Conservation (phyloP, 2,329 filamentous ascomycete genomes). For the Clonostachys rosea region DNA sequence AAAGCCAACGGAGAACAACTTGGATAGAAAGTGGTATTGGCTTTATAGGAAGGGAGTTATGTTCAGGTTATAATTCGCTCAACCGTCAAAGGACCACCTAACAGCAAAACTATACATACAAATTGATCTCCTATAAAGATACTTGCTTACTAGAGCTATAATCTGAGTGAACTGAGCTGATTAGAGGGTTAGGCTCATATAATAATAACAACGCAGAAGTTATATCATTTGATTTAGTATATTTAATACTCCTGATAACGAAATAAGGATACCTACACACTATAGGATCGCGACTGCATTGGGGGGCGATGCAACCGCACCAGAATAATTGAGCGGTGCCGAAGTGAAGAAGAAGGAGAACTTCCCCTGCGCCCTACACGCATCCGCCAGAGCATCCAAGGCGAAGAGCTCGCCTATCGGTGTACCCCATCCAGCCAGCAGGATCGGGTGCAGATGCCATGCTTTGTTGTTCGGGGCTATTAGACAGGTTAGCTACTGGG, state of each 20-base stretch:
- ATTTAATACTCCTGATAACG: background rate
- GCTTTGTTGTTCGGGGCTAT: slow-evolving; percentile 4
- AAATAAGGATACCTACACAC: too few relatives aligned
- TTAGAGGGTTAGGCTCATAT: too few relatives aligned
- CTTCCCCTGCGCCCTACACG: slow-evolving; percentile 4
- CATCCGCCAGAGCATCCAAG: slow-evolving; percentile 14
- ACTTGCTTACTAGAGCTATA: too few relatives aligned
- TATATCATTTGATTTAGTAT: background rate
- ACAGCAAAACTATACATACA: too few relatives aligned
- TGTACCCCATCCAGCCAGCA: slow-evolving; percentile 15
- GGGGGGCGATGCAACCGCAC: slow-evolving; percentile 8
- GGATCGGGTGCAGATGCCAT: slow-evolving; percentile 13
- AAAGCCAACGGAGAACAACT: background rate
- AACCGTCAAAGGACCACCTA: too few relatives aligned
- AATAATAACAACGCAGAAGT: background rate
- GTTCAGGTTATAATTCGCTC: too few relatives aligned
- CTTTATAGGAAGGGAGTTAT: slow-evolving; percentile 1
- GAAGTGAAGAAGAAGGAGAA: slow-evolving; percentile 12
- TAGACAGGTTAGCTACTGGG: background rate
- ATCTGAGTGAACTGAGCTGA: background rate
- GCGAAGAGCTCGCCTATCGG: slow-evolving; percentile 19
- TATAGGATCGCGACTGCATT: slow-evolving; percentile 12
- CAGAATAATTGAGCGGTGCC: slow-evolving; percentile 9
- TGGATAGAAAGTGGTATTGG: slow-evolving; percentile 4
- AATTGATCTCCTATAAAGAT: too few relatives aligned